Evolutionary conservation across 139 green algal species (phyloP).

Genomic region (Desmodesmus armatus): DNA sequence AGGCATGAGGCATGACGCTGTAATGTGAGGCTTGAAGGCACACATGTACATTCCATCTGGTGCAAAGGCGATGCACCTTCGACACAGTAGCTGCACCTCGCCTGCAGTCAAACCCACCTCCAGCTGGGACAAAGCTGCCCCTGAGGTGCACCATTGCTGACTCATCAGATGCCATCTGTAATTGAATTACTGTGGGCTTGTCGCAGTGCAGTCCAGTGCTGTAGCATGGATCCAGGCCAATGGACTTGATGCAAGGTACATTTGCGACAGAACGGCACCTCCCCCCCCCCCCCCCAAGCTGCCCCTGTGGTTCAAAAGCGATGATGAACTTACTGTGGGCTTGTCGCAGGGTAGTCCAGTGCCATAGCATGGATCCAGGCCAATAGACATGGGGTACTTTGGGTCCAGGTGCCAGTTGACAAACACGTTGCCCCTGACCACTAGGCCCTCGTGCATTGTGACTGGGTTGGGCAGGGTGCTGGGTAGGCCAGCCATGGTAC

Average conservation of each 20-base stretch:
- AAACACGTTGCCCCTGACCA: conserved; percentile 3
- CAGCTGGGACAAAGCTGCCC: too few relatives aligned
- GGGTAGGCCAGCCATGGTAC: not conserved
- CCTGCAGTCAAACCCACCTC: too few relatives aligned
- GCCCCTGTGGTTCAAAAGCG: too few relatives aligned
- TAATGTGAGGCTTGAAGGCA: too few relatives aligned
- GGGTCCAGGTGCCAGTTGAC: not conserved
- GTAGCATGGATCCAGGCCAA: not conserved
- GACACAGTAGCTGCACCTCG: too few relatives aligned
- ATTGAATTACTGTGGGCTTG: not conserved
- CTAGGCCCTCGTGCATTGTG: not conserved
- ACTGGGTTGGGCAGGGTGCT: not conserved
- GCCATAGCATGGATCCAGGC: not conserved
- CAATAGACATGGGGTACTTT: not conserved
- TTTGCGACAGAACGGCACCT: too few relatives aligned
- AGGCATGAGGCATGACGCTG: too few relatives aligned
- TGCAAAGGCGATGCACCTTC: too few relatives aligned
- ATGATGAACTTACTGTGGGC: not conserved
- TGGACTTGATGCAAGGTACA: not conserved
- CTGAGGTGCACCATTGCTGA: too few relatives aligned
- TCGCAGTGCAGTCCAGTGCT: not conserved
- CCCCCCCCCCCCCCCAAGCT: too few relatives aligned
- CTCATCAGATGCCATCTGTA: too few relatives aligned
- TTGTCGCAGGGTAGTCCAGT: not conserved
- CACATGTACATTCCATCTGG: too few relatives aligned